phyloP scores from a whole-genome alignment of 164 flowering plant genomes.

The Piper betle region DNA sequence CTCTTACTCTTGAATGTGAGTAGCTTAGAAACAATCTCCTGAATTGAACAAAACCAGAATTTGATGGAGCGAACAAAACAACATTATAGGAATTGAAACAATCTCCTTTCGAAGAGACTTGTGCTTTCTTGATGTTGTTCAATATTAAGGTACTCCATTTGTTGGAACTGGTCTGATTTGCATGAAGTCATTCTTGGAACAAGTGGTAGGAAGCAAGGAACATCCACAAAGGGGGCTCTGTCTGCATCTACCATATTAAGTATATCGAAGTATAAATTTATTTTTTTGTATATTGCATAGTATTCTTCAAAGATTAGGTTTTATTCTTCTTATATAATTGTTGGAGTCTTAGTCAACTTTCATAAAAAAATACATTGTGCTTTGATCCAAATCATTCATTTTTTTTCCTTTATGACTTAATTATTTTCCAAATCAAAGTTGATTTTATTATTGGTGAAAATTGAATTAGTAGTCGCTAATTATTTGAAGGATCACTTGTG shows the following conservation, averaged over 20 bases:
- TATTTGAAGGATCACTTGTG: no score
- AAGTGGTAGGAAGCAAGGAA: constrained; percentile 96
- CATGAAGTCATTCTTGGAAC: constrained; percentile 98
- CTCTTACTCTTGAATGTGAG: no score
- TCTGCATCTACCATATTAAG: constrained; percentile 72
- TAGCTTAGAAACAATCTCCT: no score
- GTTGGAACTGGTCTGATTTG: constrained; percentile 76
- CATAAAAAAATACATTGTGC: not conserved
- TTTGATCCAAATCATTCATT: not conserved
- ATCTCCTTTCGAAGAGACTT: no score
- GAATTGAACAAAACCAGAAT: no score
- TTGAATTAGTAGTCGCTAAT: no score
- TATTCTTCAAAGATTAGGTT: not conserved
- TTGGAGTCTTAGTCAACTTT: not conserved
- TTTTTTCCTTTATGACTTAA: not conserved
- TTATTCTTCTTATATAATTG: not conserved
- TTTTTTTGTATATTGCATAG: not conserved
- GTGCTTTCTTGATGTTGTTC: not conserved
- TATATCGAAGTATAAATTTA: constrained; percentile 67
- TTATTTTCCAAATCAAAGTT: no score
- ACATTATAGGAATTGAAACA: no score
- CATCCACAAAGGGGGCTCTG: constrained; percentile 75
- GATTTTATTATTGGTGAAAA: no score
- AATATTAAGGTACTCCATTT: constrained; percentile 61
- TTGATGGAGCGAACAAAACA: no score